These are phyloP conservation scores for Aspergillus sp. DNA, from an alignment of 2,329 filamentous ascomycete genomes.

Conservation along the genomic window DNA sequence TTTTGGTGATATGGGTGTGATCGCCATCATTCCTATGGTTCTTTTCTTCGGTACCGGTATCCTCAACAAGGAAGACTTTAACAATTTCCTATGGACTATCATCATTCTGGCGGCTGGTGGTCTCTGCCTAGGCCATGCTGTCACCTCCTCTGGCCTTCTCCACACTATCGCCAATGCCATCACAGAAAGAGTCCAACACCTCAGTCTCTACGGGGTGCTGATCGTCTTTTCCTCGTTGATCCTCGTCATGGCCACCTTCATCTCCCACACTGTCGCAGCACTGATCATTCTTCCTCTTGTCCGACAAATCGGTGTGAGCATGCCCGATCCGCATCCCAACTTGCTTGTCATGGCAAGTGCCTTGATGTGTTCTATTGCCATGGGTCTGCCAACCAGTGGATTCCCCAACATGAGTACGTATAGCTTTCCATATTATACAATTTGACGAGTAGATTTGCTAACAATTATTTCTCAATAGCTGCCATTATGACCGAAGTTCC, in stretches of 20 bases:
- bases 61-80: constrained; percentile 97
- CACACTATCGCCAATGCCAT: constrained; percentile 81
- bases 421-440: background rate
- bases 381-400: constrained; percentile 91
- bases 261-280: constrained; percentile 93
- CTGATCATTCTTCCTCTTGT: constrained; percentile 92
- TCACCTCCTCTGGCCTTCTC: constrained; percentile 86
- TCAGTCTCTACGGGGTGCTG: constrained; percentile 80
- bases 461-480: constrained; percentile 47
- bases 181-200: constrained; percentile 65
- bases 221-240: constrained; percentile 82
- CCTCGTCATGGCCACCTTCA: constrained; percentile 91
- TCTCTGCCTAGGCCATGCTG: constrained; percentile 85
- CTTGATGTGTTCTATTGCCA: constrained; percentile 95
- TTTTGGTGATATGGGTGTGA: constrained; percentile 97
- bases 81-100: constrained; percentile 99
- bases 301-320: constrained; percentile 73
- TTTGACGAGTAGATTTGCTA: too few species aligned
- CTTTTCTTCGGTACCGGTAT: constrained; percentile 96
- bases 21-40: constrained; percentile 92
- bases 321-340: constrained; percentile 90
- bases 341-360: constrained; percentile 91
- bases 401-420: constrained; percentile 99
- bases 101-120: constrained; percentile 96
- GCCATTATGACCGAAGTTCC: constrained; percentile 99